A percentile compares a stretch with the other conserved stretches of the same genome.
Evolutionary conservation across 2,329 filamentous ascomycete genomes (phyloP).

Genomic region (Phialophora verrucosa): DNA sequence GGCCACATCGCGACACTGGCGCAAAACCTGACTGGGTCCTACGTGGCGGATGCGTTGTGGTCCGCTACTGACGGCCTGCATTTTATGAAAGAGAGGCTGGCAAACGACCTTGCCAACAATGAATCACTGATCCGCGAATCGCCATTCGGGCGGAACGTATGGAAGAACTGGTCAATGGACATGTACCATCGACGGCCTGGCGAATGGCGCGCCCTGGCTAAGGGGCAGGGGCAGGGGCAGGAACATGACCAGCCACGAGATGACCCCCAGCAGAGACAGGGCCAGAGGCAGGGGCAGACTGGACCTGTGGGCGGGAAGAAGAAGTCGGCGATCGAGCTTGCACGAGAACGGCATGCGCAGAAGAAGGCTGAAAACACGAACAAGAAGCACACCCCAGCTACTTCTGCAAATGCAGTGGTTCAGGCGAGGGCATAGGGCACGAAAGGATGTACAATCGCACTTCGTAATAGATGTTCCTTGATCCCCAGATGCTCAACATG

Average conservation of each 20-base stretch:
- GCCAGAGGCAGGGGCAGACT: constrained; percentile 9
- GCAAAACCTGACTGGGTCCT: constrained; percentile 67
- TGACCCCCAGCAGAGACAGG: not conserved
- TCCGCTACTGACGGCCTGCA: constrained; percentile 66
- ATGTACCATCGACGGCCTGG: constrained; percentile 66
- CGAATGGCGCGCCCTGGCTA: constrained; percentile 69
- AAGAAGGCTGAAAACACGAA: constrained; percentile 41
- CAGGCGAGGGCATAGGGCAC: constrained; percentile 29
- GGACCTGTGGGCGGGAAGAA: constrained; percentile 40
- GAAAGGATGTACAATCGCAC: not conserved
- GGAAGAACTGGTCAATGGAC: constrained; percentile 77
- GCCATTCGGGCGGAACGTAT: constrained; percentile 69
- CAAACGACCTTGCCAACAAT: constrained; percentile 64
- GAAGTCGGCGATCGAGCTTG: constrained; percentile 62
- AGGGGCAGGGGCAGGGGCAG: constrained; percentile 56
- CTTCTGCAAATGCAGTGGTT: constrained; percentile 32
- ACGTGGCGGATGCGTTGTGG: constrained; percentile 72
- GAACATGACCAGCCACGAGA: constrained; percentile 34
- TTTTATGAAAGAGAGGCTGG: constrained; percentile 71
- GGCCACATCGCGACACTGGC: constrained; percentile 66
- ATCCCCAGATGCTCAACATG: constrained; percentile 14
- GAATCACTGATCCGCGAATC: constrained; percentile 69
- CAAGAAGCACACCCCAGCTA: constrained; percentile 40
- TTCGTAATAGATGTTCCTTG: not conserved
- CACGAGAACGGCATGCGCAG: constrained; percentile 62